Percentiles rank a stretch among this genome's conserved stretches.
Evolutionary conservation across 805 yeast genomes (phyloP).

Genomic region (Zygotorulaspora florentina): DNA sequence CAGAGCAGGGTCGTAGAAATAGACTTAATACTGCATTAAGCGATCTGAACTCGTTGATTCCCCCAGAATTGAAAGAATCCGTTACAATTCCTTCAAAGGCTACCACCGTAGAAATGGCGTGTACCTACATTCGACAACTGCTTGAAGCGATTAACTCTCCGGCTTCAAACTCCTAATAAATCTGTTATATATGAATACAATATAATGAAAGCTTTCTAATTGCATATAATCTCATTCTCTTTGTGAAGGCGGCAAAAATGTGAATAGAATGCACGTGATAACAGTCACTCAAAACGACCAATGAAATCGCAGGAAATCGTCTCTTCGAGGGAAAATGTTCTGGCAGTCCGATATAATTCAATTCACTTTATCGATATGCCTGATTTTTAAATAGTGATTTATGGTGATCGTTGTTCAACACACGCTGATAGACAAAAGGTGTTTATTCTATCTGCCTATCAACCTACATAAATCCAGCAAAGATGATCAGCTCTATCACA

Average conservation of each 20-base stretch:
- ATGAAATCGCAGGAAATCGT: constrained; percentile 9
- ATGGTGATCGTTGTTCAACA: background rate
- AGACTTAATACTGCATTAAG: constrained; percentile 84
- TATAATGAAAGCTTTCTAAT: background rate
- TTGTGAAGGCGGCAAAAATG: constrained; percentile 2
- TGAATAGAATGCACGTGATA: background rate
- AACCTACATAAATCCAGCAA: background rate
- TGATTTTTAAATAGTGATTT: background rate
- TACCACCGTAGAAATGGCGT: constrained; percentile 89
- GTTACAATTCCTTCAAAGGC: constrained; percentile 80
- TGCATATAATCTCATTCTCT: background rate
- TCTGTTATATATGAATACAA: background rate
- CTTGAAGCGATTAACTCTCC: constrained; percentile 33
- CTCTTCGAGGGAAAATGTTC: background rate
- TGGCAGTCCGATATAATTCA: constrained; percentile 3
- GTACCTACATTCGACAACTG: constrained; percentile 56
- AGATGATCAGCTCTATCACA: constrained; percentile 37
- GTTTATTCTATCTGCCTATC: background rate
- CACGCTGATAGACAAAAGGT: background rate
- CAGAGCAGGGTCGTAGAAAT: constrained; percentile 94
- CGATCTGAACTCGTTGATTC: constrained; percentile 66
- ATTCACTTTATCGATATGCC: background rate
- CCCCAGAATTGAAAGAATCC: constrained; percentile 54
- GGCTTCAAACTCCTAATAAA: constrained; percentile 1
- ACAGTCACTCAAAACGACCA: constrained; percentile 1